Evolutionary conservation across 2,329 filamentous ascomycete genomes (phyloP), one percentile per base, ranked within the genome.

Genomic region (Colletotrichum cordylinicola): DNA sequence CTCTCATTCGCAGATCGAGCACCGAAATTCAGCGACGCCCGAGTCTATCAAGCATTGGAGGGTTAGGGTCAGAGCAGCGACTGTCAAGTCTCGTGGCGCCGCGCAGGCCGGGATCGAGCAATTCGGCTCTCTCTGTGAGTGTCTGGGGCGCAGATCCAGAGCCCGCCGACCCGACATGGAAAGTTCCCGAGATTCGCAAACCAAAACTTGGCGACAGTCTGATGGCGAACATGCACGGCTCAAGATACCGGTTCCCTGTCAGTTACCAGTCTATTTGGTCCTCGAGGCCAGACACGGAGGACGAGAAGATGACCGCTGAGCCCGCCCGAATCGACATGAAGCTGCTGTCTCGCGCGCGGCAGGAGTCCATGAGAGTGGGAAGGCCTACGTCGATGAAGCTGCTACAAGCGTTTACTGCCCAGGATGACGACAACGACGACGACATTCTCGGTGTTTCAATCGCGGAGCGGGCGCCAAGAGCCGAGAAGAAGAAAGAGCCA

Each of bases 121-220:
- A 35, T 3, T 76, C 77, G 4, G 27, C 74, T 12, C 56, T 72
- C 13, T 72, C 76, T 6, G 72, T 48, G 15, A 70, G 76, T 8
- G 15, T 72, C 12, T 75, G 74, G 52, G 77, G 73, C 8, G 77
- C 79, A 24, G 71, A 78, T 15, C 77, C 78, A 15, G 66, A 72
- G 31, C 56, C 78, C 12, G 70, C 81, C 24, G 86, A 88, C 67
- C 83, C 86, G 5, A 77, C 80, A 1, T 88, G 86, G 86, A 81
- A 81, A 31, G 80, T 80, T 1, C 86, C 86, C 2, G 83, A 84
- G 7, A 77, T 87, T 9, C 80, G 81, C 8, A 76, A 66, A n/a
- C 70, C 79, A 4, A 78, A 76, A 3, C 77, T 80, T 33, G 67
- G 72, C 31, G 76, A 78, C n/a, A 71, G 21, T 21, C 65, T 77